Base-by-base conservation (phyloP, 192 early-diverging fungal genomes). In the Linnemannia zychae region DNA sequence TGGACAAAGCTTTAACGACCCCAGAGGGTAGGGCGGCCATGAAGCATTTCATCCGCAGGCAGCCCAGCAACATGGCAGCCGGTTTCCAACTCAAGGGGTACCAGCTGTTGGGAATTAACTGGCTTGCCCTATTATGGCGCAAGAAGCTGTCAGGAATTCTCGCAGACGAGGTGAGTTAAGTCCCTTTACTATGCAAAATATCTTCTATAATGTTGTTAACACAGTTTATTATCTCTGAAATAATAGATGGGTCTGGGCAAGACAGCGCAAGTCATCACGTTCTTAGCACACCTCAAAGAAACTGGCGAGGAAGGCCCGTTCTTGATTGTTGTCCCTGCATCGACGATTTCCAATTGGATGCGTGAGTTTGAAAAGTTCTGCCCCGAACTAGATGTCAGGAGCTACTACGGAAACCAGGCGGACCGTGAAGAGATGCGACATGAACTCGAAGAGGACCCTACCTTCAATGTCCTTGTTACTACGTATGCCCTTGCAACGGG, bases 301-400 rank as follows among this genome's bases (percentile, higher is more conserved):
- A 88, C 90, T 50, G 87, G 91, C 4, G 73, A 90, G 1, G 71
- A 84, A 1, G 93, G 94, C 0, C 95, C 96, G 7, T 94, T 94
- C 80, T 75, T 98, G 37, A 89, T 98, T 17, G 89, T 98, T 52
- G 96, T 96, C 4, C 97, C 97, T 33, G 89, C 97, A 9, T 97
- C 97, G 22, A 97, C 96, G 11, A 73, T 97, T n/a, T 93, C 93
- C 22, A 98, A 98, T 88, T 98, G 97, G 97, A 72, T 96, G 68
- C 94, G 96, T 68, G 97, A 98, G 88, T 95, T 97, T 76, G 88
- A 88, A 50, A 88, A 88, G 78, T 94, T 94, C 80, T 91, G 92
- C 28, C 94, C 94, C 0, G 48, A 72, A 0, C 77, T 95, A 40
- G 81, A 91, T 65, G 94, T 94, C 18, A 87, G 86, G 12, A 68